Evolutionary conservation across 768 basidiomycete species (phyloP), one percentile per base, ranked within the genome.

Genomic region (Pholiota microspora): DNA sequence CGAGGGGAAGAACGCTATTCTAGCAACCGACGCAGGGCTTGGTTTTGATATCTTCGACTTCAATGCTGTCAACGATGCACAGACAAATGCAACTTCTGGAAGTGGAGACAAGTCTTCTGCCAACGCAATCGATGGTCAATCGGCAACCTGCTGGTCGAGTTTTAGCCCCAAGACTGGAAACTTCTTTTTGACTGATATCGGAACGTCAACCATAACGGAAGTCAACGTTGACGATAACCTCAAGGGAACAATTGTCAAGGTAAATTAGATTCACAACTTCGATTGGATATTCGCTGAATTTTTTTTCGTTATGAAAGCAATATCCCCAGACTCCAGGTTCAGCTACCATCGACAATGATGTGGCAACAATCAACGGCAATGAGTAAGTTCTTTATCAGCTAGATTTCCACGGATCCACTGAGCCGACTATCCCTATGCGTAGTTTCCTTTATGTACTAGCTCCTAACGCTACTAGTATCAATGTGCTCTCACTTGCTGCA

Each of bases 201-300:
- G 62, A 2, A 77, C 75, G 31, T 61, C 72, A 3, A 62, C 64
- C 7, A 63, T 75, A 36, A 80, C 78, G 0, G 80, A 81, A 66
- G 72, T 79, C 35, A 69, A 71, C 42, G 71, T 82, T 42, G 74
- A 78, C 61, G 64, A 68, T 56, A 75, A 78, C 56, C 69, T 81
- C 27, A 70, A 71, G 51, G 74, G 69, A 4, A 66, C 69, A n/a
- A 73, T 81, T 36, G 76, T 79, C 38, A 76, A 42, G 40, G 40
- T 42, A 42, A 23, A 42, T 42, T 4, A 73, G 67, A 76, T 73
- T 28, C 16, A 62, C 60, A 4, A 16, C 40, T 27, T 25, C 13
- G 9, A 35, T 10, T 31, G 16, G 7, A 16, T 18, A 3, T 40
- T 6, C 10, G 9, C 12, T 13, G 7, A 24, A 9, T n/a, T 29